Conservation (phyloP, 2,329 filamentous ascomycete genomes). For the Didymella keratinophila region DNA sequence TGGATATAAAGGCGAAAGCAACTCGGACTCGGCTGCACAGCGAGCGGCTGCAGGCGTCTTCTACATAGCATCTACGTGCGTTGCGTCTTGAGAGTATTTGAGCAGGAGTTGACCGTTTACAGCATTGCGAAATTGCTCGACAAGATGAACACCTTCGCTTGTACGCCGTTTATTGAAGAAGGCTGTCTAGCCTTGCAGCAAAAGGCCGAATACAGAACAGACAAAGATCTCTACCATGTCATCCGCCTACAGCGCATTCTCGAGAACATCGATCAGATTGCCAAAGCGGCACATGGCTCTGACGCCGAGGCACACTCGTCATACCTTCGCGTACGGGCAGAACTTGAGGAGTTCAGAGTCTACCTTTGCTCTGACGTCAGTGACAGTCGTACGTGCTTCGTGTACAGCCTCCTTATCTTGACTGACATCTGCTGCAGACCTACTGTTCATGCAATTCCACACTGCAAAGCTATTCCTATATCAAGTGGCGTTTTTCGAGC, state of each 20-base stretch:
- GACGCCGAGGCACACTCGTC: slow-evolving; percentile 41
- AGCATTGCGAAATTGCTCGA: slow-evolving; percentile 51
- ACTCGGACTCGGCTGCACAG: slow-evolving; percentile 52
- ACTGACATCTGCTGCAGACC: slow-evolving; percentile 33
- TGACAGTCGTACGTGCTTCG: slow-evolving; percentile 40
- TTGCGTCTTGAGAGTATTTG: not conserved
- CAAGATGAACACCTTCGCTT: slow-evolving; percentile 50
- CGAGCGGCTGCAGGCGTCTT: slow-evolving; percentile 56
- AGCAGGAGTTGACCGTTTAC: slow-evolving; percentile 20
- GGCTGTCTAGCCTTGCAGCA: slow-evolving; percentile 47
- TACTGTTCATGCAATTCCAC: slow-evolving; percentile 52
- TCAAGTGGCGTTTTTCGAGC: slow-evolving; percentile 50
- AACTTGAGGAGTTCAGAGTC: slow-evolving; percentile 45
- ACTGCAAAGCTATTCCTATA: slow-evolving; percentile 52
- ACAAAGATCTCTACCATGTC: slow-evolving; percentile 49
- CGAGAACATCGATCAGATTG: slow-evolving; percentile 48
- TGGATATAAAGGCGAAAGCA: slow-evolving; percentile 12
- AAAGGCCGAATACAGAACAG: slow-evolving; percentile 44
- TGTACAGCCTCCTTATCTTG: not conserved
- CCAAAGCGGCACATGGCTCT: slow-evolving; percentile 24
- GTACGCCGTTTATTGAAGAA: slow-evolving; percentile 48
- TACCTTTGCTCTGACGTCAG: slow-evolving; percentile 38
- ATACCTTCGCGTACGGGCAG: slow-evolving; percentile 41
- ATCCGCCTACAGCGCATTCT: slow-evolving; percentile 51
- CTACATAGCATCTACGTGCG: slow-evolving; percentile 54